Conservation (phyloP, 176 grass and related monocot species). For the Dactylis glomerata region DNA sequence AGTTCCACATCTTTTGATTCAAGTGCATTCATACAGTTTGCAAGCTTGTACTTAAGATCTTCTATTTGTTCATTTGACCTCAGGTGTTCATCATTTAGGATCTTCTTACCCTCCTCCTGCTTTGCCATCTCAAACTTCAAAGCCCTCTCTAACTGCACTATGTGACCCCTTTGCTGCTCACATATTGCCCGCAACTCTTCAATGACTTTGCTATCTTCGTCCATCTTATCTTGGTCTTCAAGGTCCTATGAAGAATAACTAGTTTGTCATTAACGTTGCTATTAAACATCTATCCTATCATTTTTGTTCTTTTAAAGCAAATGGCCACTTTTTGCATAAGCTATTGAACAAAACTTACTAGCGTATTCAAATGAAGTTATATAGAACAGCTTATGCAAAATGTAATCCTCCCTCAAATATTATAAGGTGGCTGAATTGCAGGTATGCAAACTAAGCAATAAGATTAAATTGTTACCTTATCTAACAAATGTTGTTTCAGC, state of each 20-base stretch:
- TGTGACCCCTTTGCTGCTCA: slow-evolving; percentile 66
- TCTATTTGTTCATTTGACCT: slow-evolving; percentile 78
- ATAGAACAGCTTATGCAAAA: neutral
- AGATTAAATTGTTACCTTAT: slow-evolving; percentile 56
- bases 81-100: slow-evolving; percentile 59
- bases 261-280: neutral
- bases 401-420: neutral
- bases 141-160: slow-evolving; percentile 81
- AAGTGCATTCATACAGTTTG: slow-evolving; percentile 67
- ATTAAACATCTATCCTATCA: slow-evolving; percentile 23
- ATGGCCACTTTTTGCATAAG: slow-evolving; percentile 5
- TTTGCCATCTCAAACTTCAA: slow-evolving; percentile 64
- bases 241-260: slow-evolving; percentile 55
- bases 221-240: slow-evolving; percentile 97
- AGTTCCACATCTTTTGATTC: slow-evolving; percentile 87
- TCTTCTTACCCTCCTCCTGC: slow-evolving; percentile 66
- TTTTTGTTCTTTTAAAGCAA: slow-evolving; percentile 18
- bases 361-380: neutral
- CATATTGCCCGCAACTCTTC: slow-evolving; percentile 64
- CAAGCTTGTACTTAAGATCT: slow-evolving; percentile 75
- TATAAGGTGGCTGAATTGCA: neutral
- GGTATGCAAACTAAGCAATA: neutral
- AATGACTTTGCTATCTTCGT: slow-evolving; percentile 82
- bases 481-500: slow-evolving; percentile 90
- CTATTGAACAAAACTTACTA: neutral